Evolutionary conservation across 495 filamentous ascomycete genomes (phyloP).

Genomic region (Penicillium mononematosum): DNA sequence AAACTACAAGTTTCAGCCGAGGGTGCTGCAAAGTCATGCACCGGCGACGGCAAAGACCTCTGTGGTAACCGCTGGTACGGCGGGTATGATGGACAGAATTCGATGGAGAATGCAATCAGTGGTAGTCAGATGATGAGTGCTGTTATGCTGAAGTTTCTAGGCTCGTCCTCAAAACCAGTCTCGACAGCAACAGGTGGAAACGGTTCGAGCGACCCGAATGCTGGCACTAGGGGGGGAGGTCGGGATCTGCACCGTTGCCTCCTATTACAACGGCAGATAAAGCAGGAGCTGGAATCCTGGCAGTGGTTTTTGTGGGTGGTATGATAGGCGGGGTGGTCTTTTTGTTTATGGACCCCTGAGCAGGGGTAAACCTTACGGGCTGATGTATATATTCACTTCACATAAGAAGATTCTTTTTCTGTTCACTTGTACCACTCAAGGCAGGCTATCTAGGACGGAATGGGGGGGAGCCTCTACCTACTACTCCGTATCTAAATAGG

Average conservation of each 20-base stretch:
- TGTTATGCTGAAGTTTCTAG: slow-evolving; percentile 3
- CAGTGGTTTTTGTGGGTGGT: slow-evolving; percentile 49
- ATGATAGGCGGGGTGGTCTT: slow-evolving; percentile 44
- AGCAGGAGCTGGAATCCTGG: slow-evolving; percentile 61
- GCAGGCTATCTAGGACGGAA: no score
- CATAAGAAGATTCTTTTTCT: no score
- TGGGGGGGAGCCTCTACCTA: no score
- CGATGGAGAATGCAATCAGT: slow-evolving; percentile 52
- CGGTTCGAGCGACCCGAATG: slow-evolving; percentile 17
- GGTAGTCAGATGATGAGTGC: slow-evolving; percentile 18
- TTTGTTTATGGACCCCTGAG: neutral
- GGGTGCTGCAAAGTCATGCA: slow-evolving; percentile 48
- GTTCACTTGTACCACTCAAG: no score
- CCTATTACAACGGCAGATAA: slow-evolving; percentile 51
- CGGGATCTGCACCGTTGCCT: neutral
- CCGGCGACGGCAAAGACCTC: slow-evolving; percentile 42
- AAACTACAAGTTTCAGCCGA: slow-evolving; percentile 3
- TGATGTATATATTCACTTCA: no score
- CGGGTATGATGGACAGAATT: slow-evolving; percentile 39
- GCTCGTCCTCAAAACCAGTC: slow-evolving; percentile 4
- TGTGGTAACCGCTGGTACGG: slow-evolving; percentile 47
- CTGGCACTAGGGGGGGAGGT: slow-evolving; percentile 3
- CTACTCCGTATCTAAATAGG: no score
- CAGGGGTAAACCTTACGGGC: no score
- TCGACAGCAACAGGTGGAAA: slow-evolving; percentile 23